Base-by-base conservation (phyloP, 192 early-diverging fungal species). In the Oehlia diaphana region DNA sequence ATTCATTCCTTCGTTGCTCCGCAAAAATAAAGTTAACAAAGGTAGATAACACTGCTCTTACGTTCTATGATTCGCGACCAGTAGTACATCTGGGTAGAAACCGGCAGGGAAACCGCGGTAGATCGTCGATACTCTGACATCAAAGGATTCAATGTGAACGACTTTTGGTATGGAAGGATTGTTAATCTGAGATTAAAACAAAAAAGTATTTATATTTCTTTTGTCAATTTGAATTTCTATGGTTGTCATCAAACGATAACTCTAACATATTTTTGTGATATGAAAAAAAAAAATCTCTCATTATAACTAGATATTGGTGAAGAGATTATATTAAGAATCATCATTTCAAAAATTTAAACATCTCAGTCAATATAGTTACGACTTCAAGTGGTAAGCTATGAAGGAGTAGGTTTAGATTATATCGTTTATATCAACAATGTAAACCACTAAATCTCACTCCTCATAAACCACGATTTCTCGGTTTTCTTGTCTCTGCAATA, bases 91-190 rank as follows among this genome's bases (percentile, higher is more conserved):
- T 21, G 74, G 74, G 58, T 76, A 63, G 37, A 76, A 76, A 21
- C 61, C 74, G 33, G 58, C 58, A 63, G 74, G 58, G 19, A 76
- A 63, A 21, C 74, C 74, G 28, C 74, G 74, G 58, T 76, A 76
- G 74, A 76, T 63, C 28, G 74, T 76, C 5, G 74, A 76, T 10
- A 63, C 74, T 76, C 74, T 76, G 74, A 76, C 61, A 63, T 42
- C n/a, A 63, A 76, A 76, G 26, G 74, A 76, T 76, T 63, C 9
- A 76, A 76, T 76, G 58, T 76, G 74, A 76, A 76, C 74, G n/a
- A 76, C 33, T 3, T 76, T 76, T 76, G 74, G 74, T 42, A 76
- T n/a, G 37, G 74, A 75, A 21, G 74, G 74, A 42, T 53, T 16
- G 28, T 14, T 63, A 26, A 63, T 75, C 74, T 75, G 58, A 75